Evolutionary conservation across 352 stramenopile species (phyloP).

Genomic region (Globisporangium nodosum): DNA sequence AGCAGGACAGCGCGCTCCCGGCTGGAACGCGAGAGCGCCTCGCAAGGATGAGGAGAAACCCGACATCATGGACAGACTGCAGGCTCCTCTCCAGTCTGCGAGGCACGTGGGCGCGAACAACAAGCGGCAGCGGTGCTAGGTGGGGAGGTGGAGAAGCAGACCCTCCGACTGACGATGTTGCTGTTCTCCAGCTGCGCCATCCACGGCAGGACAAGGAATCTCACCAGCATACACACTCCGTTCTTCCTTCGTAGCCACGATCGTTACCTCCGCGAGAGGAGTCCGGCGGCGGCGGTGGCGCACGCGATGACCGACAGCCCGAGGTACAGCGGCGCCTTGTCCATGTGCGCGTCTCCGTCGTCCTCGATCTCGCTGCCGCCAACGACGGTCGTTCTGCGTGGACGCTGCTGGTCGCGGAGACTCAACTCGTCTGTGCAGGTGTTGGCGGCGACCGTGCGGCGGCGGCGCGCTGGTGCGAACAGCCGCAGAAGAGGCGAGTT

Average conservation of each 20-base stretch:
- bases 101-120: neutral
- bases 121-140: slow-evolving; percentile 11
- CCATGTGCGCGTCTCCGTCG: neutral
- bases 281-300: slow-evolving; percentile 31
- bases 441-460: slow-evolving; percentile 15
- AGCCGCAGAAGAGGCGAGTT: slow-evolving; percentile 10
- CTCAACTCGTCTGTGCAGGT: slow-evolving; percentile 10
- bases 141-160: neutral
- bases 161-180: neutral
- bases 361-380: neutral
- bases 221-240: neutral
- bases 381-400: slow-evolving; percentile 8
- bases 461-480: slow-evolving; percentile 8
- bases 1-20: neutral
- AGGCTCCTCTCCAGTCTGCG: slow-evolving; percentile 9
- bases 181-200: neutral
- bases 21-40: neutral
- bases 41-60: neutral
- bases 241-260: neutral
- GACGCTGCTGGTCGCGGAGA: neutral
- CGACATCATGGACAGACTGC: slow-evolving; percentile 8
- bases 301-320: slow-evolving; percentile 49
- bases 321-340: slow-evolving; percentile 32
- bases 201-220: neutral
- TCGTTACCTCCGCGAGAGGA: slow-evolving; percentile 35